These are phyloP conservation scores for Epithele typhae DNA, from an alignment of 768 basidiomycete species.

Conservation along the genomic window DNA sequence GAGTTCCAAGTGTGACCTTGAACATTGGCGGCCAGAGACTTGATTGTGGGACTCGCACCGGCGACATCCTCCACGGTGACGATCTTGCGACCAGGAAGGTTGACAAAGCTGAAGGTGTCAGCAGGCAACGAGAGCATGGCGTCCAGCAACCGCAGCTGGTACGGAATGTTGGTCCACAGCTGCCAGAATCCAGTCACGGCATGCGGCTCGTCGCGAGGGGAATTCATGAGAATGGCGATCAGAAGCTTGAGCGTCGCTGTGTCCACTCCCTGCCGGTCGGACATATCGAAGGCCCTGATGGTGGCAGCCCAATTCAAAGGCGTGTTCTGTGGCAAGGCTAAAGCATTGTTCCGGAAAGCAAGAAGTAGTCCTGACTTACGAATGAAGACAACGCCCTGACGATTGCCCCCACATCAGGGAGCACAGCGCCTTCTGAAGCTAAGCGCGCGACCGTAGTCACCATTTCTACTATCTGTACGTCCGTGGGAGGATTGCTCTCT, in stretches of 20 bases:
- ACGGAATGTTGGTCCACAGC: slow-evolving; percentile 78
- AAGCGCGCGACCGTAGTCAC: slow-evolving; percentile 62
- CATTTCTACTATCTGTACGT: slow-evolving; percentile 67
- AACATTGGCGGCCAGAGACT: slow-evolving; percentile 83
- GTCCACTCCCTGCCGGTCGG: slow-evolving; percentile 81
- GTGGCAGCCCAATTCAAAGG: slow-evolving; percentile 76
- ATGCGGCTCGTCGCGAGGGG: slow-evolving; percentile 75
- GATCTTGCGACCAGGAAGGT: slow-evolving; percentile 76
- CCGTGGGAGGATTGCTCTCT: slow-evolving; percentile 64
- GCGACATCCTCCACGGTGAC: slow-evolving; percentile 89
- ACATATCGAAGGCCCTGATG: slow-evolving; percentile 82
- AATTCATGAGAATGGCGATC: slow-evolving; percentile 81
- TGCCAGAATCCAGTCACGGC: slow-evolving; percentile 86
- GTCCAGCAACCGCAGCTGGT: slow-evolving; percentile 84
- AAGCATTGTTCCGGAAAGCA: slow-evolving; percentile 10
- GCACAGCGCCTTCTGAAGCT: slow-evolving; percentile 64
- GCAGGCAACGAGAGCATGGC: slow-evolving; percentile 83
- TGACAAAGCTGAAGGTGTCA: slow-evolving; percentile 91
- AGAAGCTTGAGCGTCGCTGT: slow-evolving; percentile 86
- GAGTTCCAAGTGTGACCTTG: slow-evolving; percentile 96
- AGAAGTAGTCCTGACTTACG: slow-evolving; percentile 43
- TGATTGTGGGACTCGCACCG: slow-evolving; percentile 85
- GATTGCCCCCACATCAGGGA: slow-evolving; percentile 74
- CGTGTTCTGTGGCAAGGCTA: slow-evolving; percentile 42
- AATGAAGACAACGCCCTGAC: slow-evolving; percentile 70